Evolutionary conservation across 768 basidiomycete genomes (phyloP).

Genomic region (Mrakia gelida): DNA sequence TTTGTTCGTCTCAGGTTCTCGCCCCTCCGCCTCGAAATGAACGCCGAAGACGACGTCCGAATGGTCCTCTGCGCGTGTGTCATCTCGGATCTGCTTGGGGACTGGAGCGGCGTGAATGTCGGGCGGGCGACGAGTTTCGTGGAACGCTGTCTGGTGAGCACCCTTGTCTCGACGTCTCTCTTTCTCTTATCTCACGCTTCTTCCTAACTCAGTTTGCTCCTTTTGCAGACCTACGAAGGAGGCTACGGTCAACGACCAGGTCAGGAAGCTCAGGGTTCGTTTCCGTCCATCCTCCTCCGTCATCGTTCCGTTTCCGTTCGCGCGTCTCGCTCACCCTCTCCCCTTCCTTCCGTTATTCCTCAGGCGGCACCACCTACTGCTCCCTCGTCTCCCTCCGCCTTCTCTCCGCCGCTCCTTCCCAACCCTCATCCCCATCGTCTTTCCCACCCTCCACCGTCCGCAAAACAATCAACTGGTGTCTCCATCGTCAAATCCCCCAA

Average conservation of each 20-base stretch:
- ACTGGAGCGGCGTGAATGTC: slow-evolving; percentile 71
- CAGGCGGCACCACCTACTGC: slow-evolving; percentile 92
- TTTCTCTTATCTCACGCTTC: not conserved
- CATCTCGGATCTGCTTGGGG: slow-evolving; percentile 69
- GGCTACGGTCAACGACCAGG: slow-evolving; percentile 79
- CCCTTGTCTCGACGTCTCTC: slow-evolving; percentile 16
- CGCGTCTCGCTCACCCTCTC: too few relatives aligned
- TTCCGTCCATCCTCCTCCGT: not conserved
- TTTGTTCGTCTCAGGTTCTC: slow-evolving; percentile 17
- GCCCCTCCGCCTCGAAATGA: slow-evolving; percentile 22
- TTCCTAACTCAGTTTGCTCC: not conserved
- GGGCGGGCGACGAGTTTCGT: slow-evolving; percentile 62
- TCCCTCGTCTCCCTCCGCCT: slow-evolving; percentile 66
- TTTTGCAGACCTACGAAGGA: slow-evolving; percentile 76
- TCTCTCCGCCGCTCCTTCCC: slow-evolving; percentile 41
- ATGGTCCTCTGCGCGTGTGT: slow-evolving; percentile 84
- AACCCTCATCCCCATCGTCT: slow-evolving; percentile 48
- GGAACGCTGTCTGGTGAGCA: slow-evolving; percentile 65
- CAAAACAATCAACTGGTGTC: slow-evolving; percentile 68
- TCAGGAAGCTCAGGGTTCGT: slow-evolving; percentile 77
- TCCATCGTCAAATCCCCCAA: slow-evolving; percentile 60
- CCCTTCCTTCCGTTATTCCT: too few relatives aligned
- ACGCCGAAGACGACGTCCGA: slow-evolving; percentile 65
- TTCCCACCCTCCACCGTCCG: slow-evolving; percentile 46
- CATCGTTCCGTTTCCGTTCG: not conserved